Percentiles rank a stretch among this genome's conserved stretches.
Evolutionary conservation across 305 asterid genomes (phyloP).

Genomic region (Solanum hybrid): DNA sequence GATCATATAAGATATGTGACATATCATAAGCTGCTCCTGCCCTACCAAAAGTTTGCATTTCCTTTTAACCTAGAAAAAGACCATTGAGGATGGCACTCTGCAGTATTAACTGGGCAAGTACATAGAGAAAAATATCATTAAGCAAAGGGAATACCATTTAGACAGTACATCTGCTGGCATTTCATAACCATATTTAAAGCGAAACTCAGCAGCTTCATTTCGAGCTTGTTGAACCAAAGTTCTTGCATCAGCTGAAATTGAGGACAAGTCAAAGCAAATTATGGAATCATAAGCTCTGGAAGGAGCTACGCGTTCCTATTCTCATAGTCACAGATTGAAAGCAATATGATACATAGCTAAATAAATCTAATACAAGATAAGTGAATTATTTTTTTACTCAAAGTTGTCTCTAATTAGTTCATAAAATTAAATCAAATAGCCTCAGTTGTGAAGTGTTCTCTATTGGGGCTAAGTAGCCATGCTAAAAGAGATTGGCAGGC

Average conservation of each 20-base stretch:
- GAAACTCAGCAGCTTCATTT: slow-evolving; percentile 94
- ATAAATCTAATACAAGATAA: not conserved
- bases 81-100: not conserved
- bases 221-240: slow-evolving; percentile 99
- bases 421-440: not conserved
- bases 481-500: not conserved
- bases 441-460: not conserved
- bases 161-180: slow-evolving; percentile 92
- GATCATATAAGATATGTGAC: not conserved
- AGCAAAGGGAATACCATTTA: slow-evolving; percentile 48
- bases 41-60: not conserved
- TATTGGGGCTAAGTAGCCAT: not conserved
- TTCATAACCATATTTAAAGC: slow-evolving; percentile 85
- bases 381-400: not conserved
- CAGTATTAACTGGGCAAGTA: not conserved
- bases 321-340: not conserved
- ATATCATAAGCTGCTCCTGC: not conserved
- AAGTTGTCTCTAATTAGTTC: not conserved
- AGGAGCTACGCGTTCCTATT: not conserved
- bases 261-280: not conserved
- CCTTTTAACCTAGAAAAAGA: not conserved
- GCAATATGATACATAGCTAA: not conserved
- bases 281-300: not conserved
- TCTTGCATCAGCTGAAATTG: slow-evolving; percentile 81
- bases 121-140: not conserved